Evolutionary conservation across 2,329 filamentous ascomycete genomes (phyloP).

Genomic region (Arachnopeziza araneosa): DNA sequence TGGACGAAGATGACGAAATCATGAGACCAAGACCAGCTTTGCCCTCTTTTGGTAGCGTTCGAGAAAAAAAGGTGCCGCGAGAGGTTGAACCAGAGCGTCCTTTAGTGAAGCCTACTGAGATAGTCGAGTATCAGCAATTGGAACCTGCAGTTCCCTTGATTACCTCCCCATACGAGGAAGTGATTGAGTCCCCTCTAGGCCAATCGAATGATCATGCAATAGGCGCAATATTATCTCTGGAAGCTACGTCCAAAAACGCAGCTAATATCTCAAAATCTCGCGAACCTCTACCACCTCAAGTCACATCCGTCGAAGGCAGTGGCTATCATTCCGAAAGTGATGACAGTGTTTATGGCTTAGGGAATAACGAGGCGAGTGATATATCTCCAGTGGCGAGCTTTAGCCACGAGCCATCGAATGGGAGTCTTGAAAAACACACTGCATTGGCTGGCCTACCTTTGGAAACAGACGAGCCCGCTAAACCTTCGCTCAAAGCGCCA

Average conservation of each 20-base stretch:
- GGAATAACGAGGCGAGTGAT: constrained; percentile 24
- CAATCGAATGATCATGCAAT: constrained; percentile 55
- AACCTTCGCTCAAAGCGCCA: not conserved
- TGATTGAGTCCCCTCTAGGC: constrained; percentile 20
- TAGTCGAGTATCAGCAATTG: constrained; percentile 25
- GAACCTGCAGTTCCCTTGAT: constrained; percentile 18
- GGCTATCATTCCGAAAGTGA: constrained; percentile 58
- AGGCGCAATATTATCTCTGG: constrained; percentile 49
- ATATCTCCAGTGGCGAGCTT: constrained; percentile 12
- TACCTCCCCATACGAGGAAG: constrained; percentile 18
- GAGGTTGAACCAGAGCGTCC: constrained; percentile 50
- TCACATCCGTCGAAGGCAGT: constrained; percentile 62
- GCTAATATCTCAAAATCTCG: constrained; percentile 53
- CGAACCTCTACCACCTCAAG: constrained; percentile 64
- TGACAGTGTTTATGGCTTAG: constrained; percentile 37
- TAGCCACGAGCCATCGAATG: constrained; percentile 16
- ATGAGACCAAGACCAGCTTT: constrained; percentile 72
- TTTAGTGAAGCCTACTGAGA: constrained; percentile 49
- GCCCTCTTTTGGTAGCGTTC: constrained; percentile 69
- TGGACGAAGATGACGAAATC: constrained; percentile 52
- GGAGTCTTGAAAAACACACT: constrained; percentile 11
- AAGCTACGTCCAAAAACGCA: constrained; percentile 46
- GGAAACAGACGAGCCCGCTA: not conserved
- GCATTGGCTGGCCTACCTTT: constrained; percentile 8
- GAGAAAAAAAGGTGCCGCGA: constrained; percentile 53